These are phyloP conservation scores for Candolleomyces eurysporus DNA, from an alignment of 768 basidiomycete species.

Conservation along the genomic window DNA sequence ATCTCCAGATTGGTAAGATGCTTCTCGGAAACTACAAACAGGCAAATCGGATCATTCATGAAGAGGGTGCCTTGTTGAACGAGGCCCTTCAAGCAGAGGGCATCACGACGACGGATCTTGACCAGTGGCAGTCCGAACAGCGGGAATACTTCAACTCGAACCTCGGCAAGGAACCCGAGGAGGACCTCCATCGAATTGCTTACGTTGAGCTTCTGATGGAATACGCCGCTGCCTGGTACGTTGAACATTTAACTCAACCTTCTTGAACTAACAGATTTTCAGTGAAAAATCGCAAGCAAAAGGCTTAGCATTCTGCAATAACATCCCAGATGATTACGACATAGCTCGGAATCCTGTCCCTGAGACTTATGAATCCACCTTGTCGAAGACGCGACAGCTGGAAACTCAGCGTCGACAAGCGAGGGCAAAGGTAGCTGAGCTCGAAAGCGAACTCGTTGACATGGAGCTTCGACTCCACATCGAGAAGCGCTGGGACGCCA, in stretches of 20 bases:
- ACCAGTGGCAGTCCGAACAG: slow-evolving; percentile 13
- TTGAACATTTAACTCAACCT: too few relatives aligned
- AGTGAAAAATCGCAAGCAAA: not conserved
- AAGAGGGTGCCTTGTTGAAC: not conserved
- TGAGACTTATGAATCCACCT: not conserved
- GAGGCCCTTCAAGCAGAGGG: slow-evolving; percentile 6
- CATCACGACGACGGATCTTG: slow-evolving; percentile 7
- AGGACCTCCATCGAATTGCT: not conserved
- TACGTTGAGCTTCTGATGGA: slow-evolving; percentile 1
- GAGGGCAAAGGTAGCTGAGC: not conserved
- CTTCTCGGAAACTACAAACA: slow-evolving; percentile 21
- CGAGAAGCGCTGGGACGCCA: slow-evolving; percentile 5
- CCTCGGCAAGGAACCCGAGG: too few relatives aligned
- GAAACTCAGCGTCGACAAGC: not conserved
- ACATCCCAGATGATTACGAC: not conserved
- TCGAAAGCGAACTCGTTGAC: not conserved
- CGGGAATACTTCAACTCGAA: not conserved
- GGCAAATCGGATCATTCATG: slow-evolving; percentile 17
- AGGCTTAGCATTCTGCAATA: not conserved
- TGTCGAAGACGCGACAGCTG: not conserved
- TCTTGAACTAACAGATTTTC: not conserved
- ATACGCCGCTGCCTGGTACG: not conserved
- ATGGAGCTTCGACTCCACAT: too few relatives aligned
- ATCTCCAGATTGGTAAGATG: slow-evolving; percentile 4
- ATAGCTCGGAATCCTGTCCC: too few relatives aligned